Conservation (phyloP, 1,284 basidiomycete genomes). For the Ustilago nuda region DNA sequence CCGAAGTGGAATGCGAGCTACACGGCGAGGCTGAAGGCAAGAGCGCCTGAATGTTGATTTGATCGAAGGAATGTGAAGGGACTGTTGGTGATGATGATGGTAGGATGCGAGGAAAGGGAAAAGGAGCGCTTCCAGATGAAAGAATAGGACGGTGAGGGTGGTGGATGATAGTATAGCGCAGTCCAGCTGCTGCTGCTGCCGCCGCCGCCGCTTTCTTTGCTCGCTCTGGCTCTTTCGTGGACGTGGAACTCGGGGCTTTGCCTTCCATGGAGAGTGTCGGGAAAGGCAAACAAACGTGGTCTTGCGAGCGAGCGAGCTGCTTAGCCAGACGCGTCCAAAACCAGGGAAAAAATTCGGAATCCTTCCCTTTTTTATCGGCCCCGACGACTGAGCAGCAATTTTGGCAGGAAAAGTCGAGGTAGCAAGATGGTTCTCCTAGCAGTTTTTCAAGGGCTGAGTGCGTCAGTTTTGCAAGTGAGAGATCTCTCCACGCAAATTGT, state of each 20-base stretch:
- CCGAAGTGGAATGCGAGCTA: neutral
- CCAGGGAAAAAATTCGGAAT: conserved; percentile 1
- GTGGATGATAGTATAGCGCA: too few species aligned
- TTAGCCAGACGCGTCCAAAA: conserved; percentile 9
- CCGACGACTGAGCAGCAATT: conserved; percentile 10
- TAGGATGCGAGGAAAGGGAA: conserved; percentile 1
- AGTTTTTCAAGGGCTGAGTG: neutral
- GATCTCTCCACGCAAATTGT: neutral
- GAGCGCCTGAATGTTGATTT: neutral
- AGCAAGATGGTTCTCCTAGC: conserved; percentile 2
- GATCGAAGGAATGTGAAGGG: neutral
- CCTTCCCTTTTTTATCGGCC: neutral
- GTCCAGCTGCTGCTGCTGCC: too few species aligned
- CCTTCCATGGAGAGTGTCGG: conserved; percentile 3
- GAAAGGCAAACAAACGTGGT: neutral
- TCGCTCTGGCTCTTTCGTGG: too few species aligned
- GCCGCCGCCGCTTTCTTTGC: too few species aligned
- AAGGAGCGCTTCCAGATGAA: neutral
- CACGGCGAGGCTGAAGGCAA: neutral
- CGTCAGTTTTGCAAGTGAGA: neutral
- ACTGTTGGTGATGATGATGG: conserved; percentile 4
- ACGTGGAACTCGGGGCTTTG: neutral
- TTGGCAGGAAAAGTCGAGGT: neutral
- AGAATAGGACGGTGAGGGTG: neutral
- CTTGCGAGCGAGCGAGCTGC: neutral